These are phyloP conservation scores for Nothomitra cinnamomea DNA, from an alignment of 2,329 filamentous ascomycete genomes.

Conservation along the genomic window DNA sequence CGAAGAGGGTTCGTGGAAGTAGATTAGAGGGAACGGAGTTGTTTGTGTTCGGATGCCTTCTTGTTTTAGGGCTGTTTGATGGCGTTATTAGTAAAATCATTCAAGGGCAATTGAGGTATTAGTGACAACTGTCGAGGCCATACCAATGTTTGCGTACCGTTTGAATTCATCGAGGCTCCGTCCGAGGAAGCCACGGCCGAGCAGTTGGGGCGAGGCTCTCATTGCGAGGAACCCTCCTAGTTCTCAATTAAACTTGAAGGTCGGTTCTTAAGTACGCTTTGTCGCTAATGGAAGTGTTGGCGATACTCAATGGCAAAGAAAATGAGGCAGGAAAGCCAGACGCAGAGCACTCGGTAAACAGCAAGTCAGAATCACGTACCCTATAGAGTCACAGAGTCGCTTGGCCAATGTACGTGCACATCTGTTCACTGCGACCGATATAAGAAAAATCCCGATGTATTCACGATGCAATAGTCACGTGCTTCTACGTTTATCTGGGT, in stretches of 20 bases:
- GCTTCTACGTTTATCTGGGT: too few species aligned
- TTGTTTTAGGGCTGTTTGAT: constrained; percentile 41
- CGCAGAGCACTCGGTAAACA: too few species aligned
- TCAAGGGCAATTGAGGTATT: constrained; percentile 17
- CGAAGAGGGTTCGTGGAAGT: constrained; percentile 36
- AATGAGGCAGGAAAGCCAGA: too few species aligned
- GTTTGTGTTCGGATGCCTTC: constrained; percentile 51
- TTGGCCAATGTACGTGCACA: too few species aligned
- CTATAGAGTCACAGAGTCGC: too few species aligned
- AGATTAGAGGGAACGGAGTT: constrained; percentile 45
- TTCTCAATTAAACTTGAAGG: not conserved
- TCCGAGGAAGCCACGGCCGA: constrained; percentile 34
- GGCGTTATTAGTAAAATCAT: constrained; percentile 18
- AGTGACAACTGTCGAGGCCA: constrained; percentile 11
- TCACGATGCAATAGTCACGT: too few species aligned
- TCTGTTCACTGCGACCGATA: too few species aligned
- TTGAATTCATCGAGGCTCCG: constrained; percentile 42
- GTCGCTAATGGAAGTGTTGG: too few species aligned
- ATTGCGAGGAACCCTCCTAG: constrained; percentile 12
- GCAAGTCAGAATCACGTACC: too few species aligned
- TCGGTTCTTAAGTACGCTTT: not conserved
- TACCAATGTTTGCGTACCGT: constrained; percentile 37
- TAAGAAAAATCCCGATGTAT: too few species aligned
- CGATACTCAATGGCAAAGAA: too few species aligned
- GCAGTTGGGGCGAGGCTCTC: constrained; percentile 20